These are phyloP conservation scores for Camelina hispida DNA, from an alignment of 345 rosid genomes.

Conservation along the genomic window DNA sequence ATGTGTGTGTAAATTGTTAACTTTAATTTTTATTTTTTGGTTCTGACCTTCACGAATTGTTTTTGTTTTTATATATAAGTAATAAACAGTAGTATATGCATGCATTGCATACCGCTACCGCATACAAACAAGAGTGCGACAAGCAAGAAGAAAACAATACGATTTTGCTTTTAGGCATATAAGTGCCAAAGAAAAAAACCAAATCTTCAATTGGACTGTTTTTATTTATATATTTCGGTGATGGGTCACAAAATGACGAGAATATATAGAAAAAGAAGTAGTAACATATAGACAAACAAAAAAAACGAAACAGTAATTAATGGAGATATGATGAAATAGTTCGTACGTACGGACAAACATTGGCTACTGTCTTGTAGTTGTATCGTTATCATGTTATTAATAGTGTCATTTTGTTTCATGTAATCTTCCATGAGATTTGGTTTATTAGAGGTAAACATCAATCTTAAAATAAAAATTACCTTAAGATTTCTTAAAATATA, in stretches of 20 bases:
- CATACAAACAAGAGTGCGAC: no score
- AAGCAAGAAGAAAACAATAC: no score
- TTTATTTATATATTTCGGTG: slow-evolving; percentile 16
- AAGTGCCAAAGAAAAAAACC: neutral
- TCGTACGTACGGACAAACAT: neutral
- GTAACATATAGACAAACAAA: neutral
- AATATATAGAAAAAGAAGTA: slow-evolving; percentile 5
- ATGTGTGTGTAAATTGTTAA: no score
- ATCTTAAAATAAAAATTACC: no score
- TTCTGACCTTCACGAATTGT: neutral
- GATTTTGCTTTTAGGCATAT: no score
- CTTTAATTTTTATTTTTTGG: neutral
- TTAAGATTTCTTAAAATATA: no score
- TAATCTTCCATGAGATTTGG: no score
- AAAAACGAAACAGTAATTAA: neutral
- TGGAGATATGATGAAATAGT: neutral
- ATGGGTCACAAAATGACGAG: slow-evolving; percentile 32
- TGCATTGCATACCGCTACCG: slow-evolving; percentile 1
- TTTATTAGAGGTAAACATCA: no score
- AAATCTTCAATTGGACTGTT: slow-evolving; percentile 14
- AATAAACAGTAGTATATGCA: slow-evolving; percentile 21
- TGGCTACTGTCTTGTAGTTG: no score
- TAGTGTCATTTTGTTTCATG: no score
- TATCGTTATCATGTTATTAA: no score
- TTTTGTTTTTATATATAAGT: neutral